A percentile compares a stretch with the other conserved stretches of the same genome.
Evolutionary conservation across 1,139 yeast species (phyloP).

Genomic region (Geotrichum bryndzae): DNA sequence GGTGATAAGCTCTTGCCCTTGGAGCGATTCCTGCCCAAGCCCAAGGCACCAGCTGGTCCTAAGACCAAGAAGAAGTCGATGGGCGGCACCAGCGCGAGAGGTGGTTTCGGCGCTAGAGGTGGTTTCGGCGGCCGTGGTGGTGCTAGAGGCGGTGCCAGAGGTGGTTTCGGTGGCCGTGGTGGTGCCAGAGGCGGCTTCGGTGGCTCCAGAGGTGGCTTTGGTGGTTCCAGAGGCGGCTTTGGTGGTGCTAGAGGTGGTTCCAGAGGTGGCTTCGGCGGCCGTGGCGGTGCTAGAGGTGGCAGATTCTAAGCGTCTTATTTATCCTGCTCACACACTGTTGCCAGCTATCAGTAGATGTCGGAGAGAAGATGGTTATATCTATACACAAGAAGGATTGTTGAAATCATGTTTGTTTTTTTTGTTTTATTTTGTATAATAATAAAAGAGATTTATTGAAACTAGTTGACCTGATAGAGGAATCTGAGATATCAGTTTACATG

Average conservation of each 20-base stretch:
- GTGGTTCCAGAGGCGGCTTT: slow-evolving; percentile 24
- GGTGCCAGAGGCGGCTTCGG: slow-evolving; percentile 29
- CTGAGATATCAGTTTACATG: not conserved
- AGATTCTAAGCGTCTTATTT: slow-evolving; percentile 4
- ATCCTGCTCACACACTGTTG: not conserved
- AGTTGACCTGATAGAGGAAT: not conserved
- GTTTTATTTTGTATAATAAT: not conserved
- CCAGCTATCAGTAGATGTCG: not conserved
- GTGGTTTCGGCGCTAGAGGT: slow-evolving; percentile 40
- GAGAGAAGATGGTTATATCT: not conserved
- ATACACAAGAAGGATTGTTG: not conserved
- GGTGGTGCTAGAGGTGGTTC: slow-evolving; percentile 21
- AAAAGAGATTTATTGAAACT: not conserved
- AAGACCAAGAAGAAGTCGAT: slow-evolving; percentile 59
- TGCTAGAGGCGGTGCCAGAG: slow-evolving; percentile 41
- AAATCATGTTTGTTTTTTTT: not conserved
- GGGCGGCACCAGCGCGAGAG: slow-evolving; percentile 42
- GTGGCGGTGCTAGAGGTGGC: slow-evolving; percentile 14
- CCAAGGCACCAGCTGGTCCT: slow-evolving; percentile 73
- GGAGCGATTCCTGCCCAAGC: slow-evolving; percentile 92
- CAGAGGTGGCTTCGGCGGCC: slow-evolving; percentile 12
- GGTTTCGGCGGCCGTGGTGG: slow-evolving; percentile 42
- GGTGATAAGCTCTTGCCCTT: slow-evolving; percentile 92
- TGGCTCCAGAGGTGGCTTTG: slow-evolving; percentile 23
- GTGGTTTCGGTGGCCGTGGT: slow-evolving; percentile 39